Conservation (phyloP, 768 basidiomycete species). For the Chiua virens region DNA sequence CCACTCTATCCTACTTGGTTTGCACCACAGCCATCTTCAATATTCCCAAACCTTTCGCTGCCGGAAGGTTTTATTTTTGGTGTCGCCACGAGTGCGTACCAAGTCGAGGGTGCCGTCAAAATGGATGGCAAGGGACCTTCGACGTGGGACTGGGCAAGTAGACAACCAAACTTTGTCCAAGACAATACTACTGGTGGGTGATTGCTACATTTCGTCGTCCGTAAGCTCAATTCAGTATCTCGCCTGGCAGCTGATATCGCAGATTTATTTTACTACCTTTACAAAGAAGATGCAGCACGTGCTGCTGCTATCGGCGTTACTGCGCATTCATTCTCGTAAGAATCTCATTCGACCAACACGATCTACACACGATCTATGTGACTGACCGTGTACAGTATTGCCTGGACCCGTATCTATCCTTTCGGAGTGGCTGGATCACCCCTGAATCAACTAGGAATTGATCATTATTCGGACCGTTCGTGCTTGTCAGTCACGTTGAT, state of each 20-base stretch:
- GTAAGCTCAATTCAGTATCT: too few species aligned
- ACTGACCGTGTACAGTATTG: too few species aligned
- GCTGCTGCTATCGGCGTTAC: slow-evolving; percentile 51
- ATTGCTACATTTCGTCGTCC: slow-evolving; percentile 16
- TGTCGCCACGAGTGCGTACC: slow-evolving; percentile 52
- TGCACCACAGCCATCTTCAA: slow-evolving; percentile 41
- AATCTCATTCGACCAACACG: too few species aligned
- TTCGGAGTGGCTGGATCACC: slow-evolving; percentile 45
- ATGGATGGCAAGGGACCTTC: slow-evolving; percentile 49
- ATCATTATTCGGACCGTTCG: slow-evolving; percentile 9
- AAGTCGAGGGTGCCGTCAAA: slow-evolving; percentile 53
- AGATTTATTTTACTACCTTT: slow-evolving; percentile 51
- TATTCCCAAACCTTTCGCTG: slow-evolving; percentile 44
- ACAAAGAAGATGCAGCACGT: slow-evolving; percentile 52
- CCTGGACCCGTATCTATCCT: slow-evolving; percentile 3
- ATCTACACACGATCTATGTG: too few species aligned
- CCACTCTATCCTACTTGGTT: slow-evolving; percentile 48
- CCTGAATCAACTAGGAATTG: slow-evolving; percentile 45
- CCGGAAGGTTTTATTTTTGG: slow-evolving; percentile 52
- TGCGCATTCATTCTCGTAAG: slow-evolving; percentile 37
- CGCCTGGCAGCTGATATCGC: slow-evolving; percentile 41
- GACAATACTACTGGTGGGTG: slow-evolving; percentile 40
- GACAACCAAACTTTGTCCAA: slow-evolving; percentile 40
- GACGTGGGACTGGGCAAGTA: slow-evolving; percentile 48
- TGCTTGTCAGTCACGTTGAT: background rate